Percentiles rank a stretch among this genome's conserved stretches.
Evolutionary conservation across 768 basidiomycete genomes (phyloP).

Genomic region (Pleurotus tuber-regium): DNA sequence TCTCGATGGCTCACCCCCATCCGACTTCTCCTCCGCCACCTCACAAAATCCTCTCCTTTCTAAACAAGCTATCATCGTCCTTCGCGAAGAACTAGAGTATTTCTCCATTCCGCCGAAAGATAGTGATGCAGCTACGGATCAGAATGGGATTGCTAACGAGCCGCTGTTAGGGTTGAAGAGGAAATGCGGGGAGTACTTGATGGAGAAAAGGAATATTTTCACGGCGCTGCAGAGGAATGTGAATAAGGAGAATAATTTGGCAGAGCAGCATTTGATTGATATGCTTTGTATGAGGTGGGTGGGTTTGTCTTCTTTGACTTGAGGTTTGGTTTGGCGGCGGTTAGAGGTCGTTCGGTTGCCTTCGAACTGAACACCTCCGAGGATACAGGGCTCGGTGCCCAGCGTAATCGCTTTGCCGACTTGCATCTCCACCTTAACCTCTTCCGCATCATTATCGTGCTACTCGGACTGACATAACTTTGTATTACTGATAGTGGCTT

Average conservation of each 20-base stretch:
- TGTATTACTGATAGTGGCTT: constrained; percentile 67
- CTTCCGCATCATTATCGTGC: constrained; percentile 8
- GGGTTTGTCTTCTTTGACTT: constrained; percentile 7
- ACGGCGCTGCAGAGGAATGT: constrained; percentile 98
- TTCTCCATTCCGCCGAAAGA: constrained; percentile 89
- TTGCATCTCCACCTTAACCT: neutral
- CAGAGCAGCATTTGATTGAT: constrained; percentile 98
- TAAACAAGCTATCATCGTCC: constrained; percentile 98
- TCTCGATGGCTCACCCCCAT: constrained; percentile 59
- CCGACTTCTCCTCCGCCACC: constrained; percentile 60
- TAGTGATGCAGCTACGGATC: constrained; percentile 62
- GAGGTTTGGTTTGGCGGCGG: neutral
- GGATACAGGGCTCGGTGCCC: too few relatives aligned
- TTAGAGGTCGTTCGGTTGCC: too few relatives aligned
- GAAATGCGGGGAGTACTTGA: constrained; percentile 82
- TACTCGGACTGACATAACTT: constrained; percentile 2
- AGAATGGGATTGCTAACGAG: constrained; percentile 77
- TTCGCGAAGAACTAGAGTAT: constrained; percentile 97
- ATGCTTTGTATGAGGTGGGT: constrained; percentile 98
- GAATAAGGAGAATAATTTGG: constrained; percentile 98
- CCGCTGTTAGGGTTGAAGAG: constrained; percentile 78
- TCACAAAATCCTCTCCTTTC: constrained; percentile 89
- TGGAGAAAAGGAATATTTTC: constrained; percentile 91
- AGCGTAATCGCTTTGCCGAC: neutral
- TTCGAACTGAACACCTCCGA: too few relatives aligned